Evolutionary conservation across 805 yeast genomes (phyloP), one percentile per base, ranked within the genome.

Genomic region (Saccharomycopsis babjevae): DNA sequence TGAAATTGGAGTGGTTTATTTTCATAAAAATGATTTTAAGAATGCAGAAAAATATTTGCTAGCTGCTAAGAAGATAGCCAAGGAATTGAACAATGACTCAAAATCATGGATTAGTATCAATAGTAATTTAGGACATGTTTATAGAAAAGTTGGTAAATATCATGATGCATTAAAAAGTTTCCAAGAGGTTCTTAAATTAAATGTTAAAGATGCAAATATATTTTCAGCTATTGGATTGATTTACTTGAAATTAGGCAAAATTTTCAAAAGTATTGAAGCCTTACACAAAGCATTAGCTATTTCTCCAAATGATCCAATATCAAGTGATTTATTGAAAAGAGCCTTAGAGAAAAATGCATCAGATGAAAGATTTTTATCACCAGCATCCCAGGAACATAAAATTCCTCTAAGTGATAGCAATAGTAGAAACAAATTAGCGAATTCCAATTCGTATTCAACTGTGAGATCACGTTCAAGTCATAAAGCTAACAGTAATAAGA

Each of bases 1-100:
- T 71, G 99, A 94, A 70, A 74, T 93, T 70, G 99, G 97, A 4
- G 98, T 94, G 1, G 82, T 92, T n/a, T 79, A 83, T 67, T 94
- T 89, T 70, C 92, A 93, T 70, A 85, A 83, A 67, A 77, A 79
- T 62, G 87, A 89, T 60, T 76, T 86, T 32, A 69, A 72, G 13
- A 83, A 78, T 64, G 94, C 97, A 0, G 94, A 90, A 69, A 72
- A 76, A 30, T 87, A 78, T 68, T 82, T 92, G 67, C 76, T 79
- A 54, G 84, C 83, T 67, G 97, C 97, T 0, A 72, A 88, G 54
- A 77, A 79, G 11, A 87, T 88, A 0, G 86, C 94, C 0, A 82
- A 78, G 65, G 78, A 79, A 61, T 75, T 89, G 62, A 85, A 87
- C 66, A 82, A 92, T 7, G 96, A 90, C 65, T 83, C 93, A 5